Evolutionary conservation across 192 early-diverging fungal genomes (phyloP), one percentile per base, ranked within the genome.

Genomic region (Funneliformis mosseae): DNA sequence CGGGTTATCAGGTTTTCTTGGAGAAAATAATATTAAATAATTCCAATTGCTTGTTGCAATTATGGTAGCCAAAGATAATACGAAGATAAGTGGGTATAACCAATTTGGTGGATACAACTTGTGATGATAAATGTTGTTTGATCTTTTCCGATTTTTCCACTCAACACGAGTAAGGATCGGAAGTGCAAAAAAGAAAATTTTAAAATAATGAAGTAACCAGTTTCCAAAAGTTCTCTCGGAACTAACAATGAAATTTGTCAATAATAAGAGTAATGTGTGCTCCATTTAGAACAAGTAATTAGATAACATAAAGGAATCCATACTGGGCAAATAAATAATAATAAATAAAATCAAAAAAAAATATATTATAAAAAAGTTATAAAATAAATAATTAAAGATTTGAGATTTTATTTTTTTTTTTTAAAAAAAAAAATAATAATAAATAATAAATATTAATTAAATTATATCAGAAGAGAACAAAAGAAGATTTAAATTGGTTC

Each of bases 1-100:
- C 39, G 76, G 48, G 14, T 64, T 66, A 27, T 77, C 38, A 66
- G 76, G 62, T 77, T 77, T 61, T 64, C 76, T 61, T 42, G 76
- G 76, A 8, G 62, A 77, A 50, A 77, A 77, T 64, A 77, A 25
- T 43, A 77, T 45, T 23, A 77, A 64, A 77, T 66, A 64, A 77
- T 77, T 77, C 76, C 76, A 77, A 77, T 77, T 77, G 41, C 76
- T 61, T 77, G 62, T 39, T 25, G 76, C 76, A 46, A 77, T 77
- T 43, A 77, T 77, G 21, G 76, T 77, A 18, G 60, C 59, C 27
- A 77, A 39, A 38, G 76, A 77, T 77, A 77, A 77, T 42, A 25
- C 76, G 4, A 61, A 16, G 4, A 77, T 38, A 25, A 63, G 23
- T n/a, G 61, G 62, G 46, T 77, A 77, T n/a, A 77, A 64, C 41